Evolutionary conservation across 768 basidiomycete species (phyloP).

Genomic region (Boletus rubescentipes): DNA sequence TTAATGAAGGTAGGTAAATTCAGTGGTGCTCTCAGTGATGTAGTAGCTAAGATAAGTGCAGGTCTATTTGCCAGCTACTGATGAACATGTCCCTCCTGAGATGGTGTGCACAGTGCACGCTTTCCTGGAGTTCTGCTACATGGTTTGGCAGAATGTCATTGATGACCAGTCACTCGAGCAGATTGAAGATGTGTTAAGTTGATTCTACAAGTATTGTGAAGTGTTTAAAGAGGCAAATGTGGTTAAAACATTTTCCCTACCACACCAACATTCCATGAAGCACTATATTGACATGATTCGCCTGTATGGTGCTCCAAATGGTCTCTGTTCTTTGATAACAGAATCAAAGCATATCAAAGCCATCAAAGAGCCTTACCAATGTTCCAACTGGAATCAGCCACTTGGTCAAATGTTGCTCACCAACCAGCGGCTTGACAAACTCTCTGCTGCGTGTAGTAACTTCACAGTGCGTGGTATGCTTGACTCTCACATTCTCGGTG

Average conservation of each 20-base stretch:
- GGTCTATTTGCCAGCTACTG: constrained; percentile 16
- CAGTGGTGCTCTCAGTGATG: too few relatives aligned
- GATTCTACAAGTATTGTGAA: constrained; percentile 20
- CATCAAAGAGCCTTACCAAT: constrained; percentile 29
- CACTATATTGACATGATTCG: constrained; percentile 28
- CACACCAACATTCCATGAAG: constrained; percentile 31
- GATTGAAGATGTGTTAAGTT: constrained; percentile 15
- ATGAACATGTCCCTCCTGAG: constrained; percentile 17
- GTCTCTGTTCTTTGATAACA: constrained; percentile 37
- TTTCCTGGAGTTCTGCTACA: constrained; percentile 35
- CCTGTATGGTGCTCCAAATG: constrained; percentile 33
- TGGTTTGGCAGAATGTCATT: constrained; percentile 20
- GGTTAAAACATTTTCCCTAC: constrained; percentile 24
- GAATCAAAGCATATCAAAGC: constrained; percentile 38
- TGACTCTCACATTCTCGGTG: too few relatives aligned
- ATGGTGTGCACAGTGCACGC: constrained; percentile 19
- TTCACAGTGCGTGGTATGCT: too few relatives aligned
- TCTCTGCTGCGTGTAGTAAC: neutral
- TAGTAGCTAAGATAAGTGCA: too few relatives aligned
- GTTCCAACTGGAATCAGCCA: constrained; percentile 14
- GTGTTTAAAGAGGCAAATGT: constrained; percentile 18
- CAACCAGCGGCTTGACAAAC: neutral
- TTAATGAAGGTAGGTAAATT: constrained; percentile 42
- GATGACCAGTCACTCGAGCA: constrained; percentile 13
- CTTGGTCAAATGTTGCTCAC: neutral